These are phyloP conservation scores for Macrocybe gigantea DNA, from an alignment of 768 basidiomycete species.

Conservation along the genomic window DNA sequence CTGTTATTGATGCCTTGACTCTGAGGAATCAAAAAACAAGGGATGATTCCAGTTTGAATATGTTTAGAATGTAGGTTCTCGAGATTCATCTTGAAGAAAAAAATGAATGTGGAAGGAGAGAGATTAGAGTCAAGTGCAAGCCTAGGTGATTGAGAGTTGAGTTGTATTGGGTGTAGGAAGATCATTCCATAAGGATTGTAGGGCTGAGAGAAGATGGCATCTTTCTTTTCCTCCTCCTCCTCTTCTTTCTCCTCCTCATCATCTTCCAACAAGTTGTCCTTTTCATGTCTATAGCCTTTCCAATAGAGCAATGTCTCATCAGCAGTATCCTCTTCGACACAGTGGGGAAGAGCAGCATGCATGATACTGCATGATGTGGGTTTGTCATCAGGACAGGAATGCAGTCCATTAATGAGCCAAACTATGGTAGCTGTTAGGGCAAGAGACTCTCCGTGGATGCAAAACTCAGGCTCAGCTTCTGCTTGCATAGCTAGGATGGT, in stretches of 20 bases:
- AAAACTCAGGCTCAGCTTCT: background rate
- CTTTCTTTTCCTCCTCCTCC: background rate
- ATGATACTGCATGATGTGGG: slow-evolving; percentile 8
- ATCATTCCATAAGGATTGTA: slow-evolving; percentile 7
- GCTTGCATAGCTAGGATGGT: slow-evolving; percentile 1
- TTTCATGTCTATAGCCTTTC: background rate
- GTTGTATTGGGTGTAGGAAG: slow-evolving; percentile 5
- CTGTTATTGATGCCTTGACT: background rate
- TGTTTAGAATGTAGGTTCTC: background rate
- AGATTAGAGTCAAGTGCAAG: background rate
- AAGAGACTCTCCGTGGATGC: slow-evolving; percentile 1
- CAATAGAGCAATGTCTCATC: no score
- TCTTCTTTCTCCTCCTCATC: no score
- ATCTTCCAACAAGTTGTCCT: no score
- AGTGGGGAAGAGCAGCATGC: slow-evolving; percentile 6
- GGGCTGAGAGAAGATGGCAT: no score
- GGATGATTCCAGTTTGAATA: background rate
- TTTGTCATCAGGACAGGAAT: slow-evolving; percentile 11
- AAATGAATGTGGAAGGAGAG: background rate
- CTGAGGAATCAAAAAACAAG: background rate
- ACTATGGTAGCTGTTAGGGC: slow-evolving; percentile 8
- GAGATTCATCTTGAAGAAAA: background rate
- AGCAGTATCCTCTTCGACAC: background rate
- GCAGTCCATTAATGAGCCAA: slow-evolving; percentile 11
- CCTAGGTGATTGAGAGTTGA: background rate